Conservation (phyloP, 2,329 filamentous ascomycete species). For the Proliferodiscus dingleyae region DNA sequence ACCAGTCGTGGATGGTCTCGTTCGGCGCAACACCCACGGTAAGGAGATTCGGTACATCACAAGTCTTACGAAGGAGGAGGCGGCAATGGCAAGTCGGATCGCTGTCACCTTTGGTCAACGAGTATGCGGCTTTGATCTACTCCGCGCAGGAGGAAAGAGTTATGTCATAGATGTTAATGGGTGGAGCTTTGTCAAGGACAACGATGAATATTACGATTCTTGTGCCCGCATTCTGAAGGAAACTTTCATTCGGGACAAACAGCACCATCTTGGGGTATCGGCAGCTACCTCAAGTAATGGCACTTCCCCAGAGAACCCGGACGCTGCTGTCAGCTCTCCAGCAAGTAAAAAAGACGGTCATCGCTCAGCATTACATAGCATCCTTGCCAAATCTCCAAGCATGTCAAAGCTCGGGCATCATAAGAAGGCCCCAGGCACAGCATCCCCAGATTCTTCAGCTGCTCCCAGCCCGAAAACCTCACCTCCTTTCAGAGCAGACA, state of each 20-base stretch:
- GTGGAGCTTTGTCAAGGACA: conserved; percentile 99
- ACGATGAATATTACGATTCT: conserved; percentile 96
- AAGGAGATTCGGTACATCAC: conserved; percentile 97
- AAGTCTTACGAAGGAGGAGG: conserved; percentile 72
- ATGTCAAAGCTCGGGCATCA: conserved; percentile 50
- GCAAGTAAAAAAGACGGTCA: conserved; percentile 34
- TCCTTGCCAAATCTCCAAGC: conserved; percentile 58
- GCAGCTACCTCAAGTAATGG: conserved; percentile 39
- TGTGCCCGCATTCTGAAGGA: conserved; percentile 81
- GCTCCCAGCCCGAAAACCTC: conserved; percentile 25
- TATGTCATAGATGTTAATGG: conserved; percentile 99
- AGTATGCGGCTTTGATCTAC: conserved; percentile 91
- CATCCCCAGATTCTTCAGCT: conserved; percentile 39
- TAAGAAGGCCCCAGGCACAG: conserved; percentile 35
- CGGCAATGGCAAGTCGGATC: conserved; percentile 82
- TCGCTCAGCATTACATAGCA: conserved; percentile 48
- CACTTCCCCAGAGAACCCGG: conserved; percentile 12
- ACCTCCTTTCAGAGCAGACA: conserved; percentile 23
- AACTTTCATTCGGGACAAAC: conserved; percentile 79
- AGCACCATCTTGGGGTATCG: conserved; percentile 47
- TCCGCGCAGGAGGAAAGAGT: conserved; percentile 82
- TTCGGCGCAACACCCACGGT: conserved; percentile 92
- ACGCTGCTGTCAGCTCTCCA: conserved; percentile 15
- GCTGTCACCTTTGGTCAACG: conserved; percentile 88
- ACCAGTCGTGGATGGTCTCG: conserved; percentile 91